Evolutionary conservation across 352 stramenopile species (phyloP), one percentile per base, ranked within the genome.

Genomic region (Phytophthora ohioensis): DNA sequence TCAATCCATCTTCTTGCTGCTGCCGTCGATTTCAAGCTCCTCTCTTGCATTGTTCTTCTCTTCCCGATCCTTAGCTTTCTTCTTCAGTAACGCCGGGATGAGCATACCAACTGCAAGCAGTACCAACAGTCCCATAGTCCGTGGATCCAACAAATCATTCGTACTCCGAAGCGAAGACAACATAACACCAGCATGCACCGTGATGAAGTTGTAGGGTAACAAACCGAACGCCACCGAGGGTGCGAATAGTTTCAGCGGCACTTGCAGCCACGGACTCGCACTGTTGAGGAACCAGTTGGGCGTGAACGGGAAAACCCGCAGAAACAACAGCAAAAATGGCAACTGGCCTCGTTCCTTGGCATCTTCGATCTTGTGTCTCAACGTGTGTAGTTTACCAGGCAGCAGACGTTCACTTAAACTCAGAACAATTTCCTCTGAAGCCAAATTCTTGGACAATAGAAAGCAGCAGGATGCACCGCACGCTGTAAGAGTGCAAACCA

Each of bases 231-330:
- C 65, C 36, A 93, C 86, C 1, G 79, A 82, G 8, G 83, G 80
- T 11, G 85, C 82, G 58, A 96, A 95, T 27, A 90, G 57, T 34
- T 62, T 71, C 17, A 94, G 64, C 42, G 87, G 85, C 51, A 96
- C 84, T 64, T 88, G 69, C 6, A 92, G 76, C 84, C 88, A 94
- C 45, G 88, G 87, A 78, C 85, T 92, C 21, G 87, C 79, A 48
- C 93, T 70, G 69, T 96, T 96, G 39, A 94, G 75, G 59, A 96
- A 88, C 88, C 88, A 96, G 62, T 96, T 94, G 38, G 88, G 86
- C 54, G 87, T 90, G 69, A 93, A 92, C 5, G 88, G 88, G 55
- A 96, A 93, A 30, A 96, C 79, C 30, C 88, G 78, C 64, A 96
- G 61, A 60, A 91, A 93, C 6, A 93, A 73, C 63, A 95, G 67